phyloP scores from a whole-genome alignment of 1,284 basidiomycete species.

The Pseudozyma pruni region DNA sequence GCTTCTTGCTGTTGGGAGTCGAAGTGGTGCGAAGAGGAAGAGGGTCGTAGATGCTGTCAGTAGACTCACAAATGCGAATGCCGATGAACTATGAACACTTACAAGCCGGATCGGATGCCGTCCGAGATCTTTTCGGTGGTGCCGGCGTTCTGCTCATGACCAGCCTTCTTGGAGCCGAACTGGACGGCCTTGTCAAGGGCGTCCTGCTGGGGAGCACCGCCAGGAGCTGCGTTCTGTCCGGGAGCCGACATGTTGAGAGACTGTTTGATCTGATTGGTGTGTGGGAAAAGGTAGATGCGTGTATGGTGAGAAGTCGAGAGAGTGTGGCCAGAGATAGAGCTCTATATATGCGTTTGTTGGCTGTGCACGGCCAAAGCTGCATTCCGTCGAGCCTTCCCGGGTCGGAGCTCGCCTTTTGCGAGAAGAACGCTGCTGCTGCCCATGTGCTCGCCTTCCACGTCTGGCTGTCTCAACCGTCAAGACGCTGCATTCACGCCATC shows the following conservation, averaged over 20 bases:
- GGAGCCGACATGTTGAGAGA: conserved; percentile 36
- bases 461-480: background rate
- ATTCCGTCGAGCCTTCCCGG: no score
- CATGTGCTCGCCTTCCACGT: no score
- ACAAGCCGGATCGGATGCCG: conserved; percentile 55
- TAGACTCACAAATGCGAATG: background rate
- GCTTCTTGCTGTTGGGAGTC: conserved; percentile 48
- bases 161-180: conserved; percentile 37
- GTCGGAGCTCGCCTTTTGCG: no score
- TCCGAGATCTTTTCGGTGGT: conserved; percentile 60
- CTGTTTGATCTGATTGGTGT: background rate
- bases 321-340: no score
- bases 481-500: conserved; percentile 15
- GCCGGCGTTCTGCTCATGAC: conserved; percentile 41
- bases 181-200: conserved; percentile 58
- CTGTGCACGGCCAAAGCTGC: no score
- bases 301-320: background rate
- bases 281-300: background rate
- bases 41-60: background rate
- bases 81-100: background rate
- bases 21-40: background rate
- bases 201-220: conserved; percentile 46
- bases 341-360: no score
- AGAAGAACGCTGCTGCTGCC: no score
- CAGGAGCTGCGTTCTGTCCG: conserved; percentile 18